Evolutionary conservation across 768 basidiomycete species (phyloP).

Genomic region (Kwoniella heveanensis): DNA sequence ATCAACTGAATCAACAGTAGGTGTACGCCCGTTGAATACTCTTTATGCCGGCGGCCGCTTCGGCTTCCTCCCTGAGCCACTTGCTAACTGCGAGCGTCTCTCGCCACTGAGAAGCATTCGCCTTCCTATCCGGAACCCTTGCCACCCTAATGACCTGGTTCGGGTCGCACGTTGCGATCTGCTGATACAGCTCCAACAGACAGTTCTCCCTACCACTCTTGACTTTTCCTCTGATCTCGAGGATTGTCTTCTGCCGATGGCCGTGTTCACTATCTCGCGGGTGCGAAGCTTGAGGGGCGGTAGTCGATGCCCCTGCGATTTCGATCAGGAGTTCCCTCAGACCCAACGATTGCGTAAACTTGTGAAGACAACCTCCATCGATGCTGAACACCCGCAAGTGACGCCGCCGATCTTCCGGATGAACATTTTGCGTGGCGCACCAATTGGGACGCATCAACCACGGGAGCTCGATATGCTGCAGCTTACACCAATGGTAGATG

Average conservation of each 20-base stretch:
- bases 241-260: neutral
- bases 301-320: no score
- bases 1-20: no score
- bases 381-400: neutral
- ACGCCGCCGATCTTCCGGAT: neutral
- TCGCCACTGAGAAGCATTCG: neutral
- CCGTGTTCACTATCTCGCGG: neutral
- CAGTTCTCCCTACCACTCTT: neutral
- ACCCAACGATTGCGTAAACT: neutral
- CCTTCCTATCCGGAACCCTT: neutral
- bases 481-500: neutral
- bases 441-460: slow-evolving; percentile 9
- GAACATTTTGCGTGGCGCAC: neutral
- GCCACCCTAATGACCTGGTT: neutral
- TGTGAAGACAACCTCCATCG: slow-evolving; percentile 2
- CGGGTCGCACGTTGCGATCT: neutral
- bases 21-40: no score
- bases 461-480: neutral
- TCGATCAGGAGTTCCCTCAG: no score
- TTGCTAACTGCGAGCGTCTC: neutral
- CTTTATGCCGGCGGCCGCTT: no score
- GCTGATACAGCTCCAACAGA: no score
- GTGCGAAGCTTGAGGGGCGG: neutral
- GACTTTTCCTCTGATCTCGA: neutral
- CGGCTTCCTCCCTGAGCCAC: no score